Base-by-base conservation (phyloP, 2,329 filamentous ascomycete species). In the Hymenoscyphus infarciens region DNA sequence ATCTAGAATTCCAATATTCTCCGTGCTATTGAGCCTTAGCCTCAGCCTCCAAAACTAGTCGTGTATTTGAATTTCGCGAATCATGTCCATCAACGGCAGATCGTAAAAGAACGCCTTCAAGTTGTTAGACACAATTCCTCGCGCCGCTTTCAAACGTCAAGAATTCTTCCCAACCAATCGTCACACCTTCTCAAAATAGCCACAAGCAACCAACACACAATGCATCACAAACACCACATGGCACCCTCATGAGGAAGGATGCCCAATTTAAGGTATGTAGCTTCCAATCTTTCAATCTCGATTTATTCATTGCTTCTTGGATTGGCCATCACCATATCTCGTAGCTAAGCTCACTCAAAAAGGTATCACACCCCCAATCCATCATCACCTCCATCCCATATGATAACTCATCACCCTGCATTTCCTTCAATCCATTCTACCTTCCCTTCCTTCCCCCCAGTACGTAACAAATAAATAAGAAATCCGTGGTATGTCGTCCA, bases 401-500 rank as follows among this genome's bases (percentile, higher is more conserved):
- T 5, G 35, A 38, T 38, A 38, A 38, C 35, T 38, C 35, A 38
- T 52, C 45, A 25, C 45, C 45, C 10, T 52, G 19, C 22, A 5
- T 25, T 25, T 52, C 45, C 10, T 25, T 22, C 45, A 6, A 7
- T 52, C 19, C 45, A 22, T 49, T 5, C 16, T 42, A 6, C 38
- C 16, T 42, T 42, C 38, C 39, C 7, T 19, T 54, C 33, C 38
- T 59, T 42, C 56, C 56, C 56, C 22, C 19, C n/a, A 19, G 53
- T 33, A 57, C 55, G 55, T 33, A 57, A 31, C 25, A 60, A 59
- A 58, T 66, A 56, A 68, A 38, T 38, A 62, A 63, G 63, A 54
- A 64, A 64, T 63, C 66, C 67, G 56, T 67, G 66, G 65, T 69
- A 68, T 68, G 68, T 65, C 65, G 61, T 62, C 61, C 53, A 63